A percentile compares a stretch with the other conserved stretches of the same genome.
These are phyloP conservation scores for Hebeloma cylindrosporum DNA, from an alignment of 768 basidiomycete genomes.

Conservation along the genomic window DNA sequence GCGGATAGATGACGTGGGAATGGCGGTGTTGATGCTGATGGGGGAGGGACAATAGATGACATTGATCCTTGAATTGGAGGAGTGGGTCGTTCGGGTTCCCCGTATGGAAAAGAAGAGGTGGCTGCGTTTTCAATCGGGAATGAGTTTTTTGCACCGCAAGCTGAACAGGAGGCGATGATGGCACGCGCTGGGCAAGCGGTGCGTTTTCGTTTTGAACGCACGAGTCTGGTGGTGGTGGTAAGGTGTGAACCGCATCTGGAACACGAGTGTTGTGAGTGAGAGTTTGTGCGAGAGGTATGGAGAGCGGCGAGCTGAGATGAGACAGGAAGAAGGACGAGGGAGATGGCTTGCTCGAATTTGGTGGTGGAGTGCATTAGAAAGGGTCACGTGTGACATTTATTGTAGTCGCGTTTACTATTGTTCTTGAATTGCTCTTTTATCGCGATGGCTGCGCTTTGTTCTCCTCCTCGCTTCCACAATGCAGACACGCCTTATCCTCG, in stretches of 20 bases:
- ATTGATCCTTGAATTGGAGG: too few species aligned
- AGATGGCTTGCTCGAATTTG: constrained; percentile 48
- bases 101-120: not conserved
- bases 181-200: constrained; percentile 17
- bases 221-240: constrained; percentile 35
- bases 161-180: constrained; percentile 26
- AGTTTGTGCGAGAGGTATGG: constrained; percentile 46
- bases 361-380: too few species aligned
- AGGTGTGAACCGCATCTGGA: constrained; percentile 53
- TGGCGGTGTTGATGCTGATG: constrained; percentile 10
- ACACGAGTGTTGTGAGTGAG: constrained; percentile 36
- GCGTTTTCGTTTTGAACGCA: constrained; percentile 29
- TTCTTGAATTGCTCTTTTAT: too few species aligned
- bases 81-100: not conserved
- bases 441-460: too few species aligned
- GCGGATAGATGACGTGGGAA: not conserved
- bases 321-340: constrained; percentile 47
- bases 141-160: constrained; percentile 28
- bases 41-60: constrained; percentile 3
- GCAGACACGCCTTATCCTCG: constrained; percentile 24
- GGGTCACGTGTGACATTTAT: too few species aligned
- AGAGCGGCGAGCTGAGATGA: constrained; percentile 64
- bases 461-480: constrained; percentile 15
- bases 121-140: constrained; percentile 16
- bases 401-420: too few species aligned